Percentiles rank a stretch among this genome's conserved stretches.
Conservation (phyloP, 441 rosid species). For the Erodium trifolium region DNA sequence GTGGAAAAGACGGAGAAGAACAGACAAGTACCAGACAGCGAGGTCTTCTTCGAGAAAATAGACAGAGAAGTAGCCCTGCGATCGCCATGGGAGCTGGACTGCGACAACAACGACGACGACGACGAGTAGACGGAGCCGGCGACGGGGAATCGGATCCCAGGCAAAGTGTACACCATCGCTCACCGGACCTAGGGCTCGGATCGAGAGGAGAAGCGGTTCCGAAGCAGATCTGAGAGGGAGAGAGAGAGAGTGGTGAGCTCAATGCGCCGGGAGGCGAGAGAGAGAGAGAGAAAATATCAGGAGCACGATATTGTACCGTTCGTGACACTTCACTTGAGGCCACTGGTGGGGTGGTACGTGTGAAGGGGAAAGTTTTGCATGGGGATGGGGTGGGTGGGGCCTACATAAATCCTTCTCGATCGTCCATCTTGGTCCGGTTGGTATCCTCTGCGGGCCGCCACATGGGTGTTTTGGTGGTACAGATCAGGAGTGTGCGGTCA, state of each 20-base stretch:
- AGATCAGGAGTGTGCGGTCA: slow-evolving; percentile 6
- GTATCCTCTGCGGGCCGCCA: neutral
- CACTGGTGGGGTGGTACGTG: slow-evolving; percentile 22
- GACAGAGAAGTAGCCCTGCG: slow-evolving; percentile 34
- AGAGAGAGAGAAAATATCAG: slow-evolving; percentile 11
- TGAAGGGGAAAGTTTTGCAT: slow-evolving; percentile 17
- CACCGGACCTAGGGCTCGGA: neutral
- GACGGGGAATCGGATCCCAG: slow-evolving; percentile 47
- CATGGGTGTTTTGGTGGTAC: neutral
- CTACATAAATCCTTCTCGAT: slow-evolving; percentile 12
- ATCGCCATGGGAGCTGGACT: slow-evolving; percentile 35
- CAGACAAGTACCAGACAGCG: slow-evolving; percentile 37
- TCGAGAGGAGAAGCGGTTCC: slow-evolving; percentile 9
- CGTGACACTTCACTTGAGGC: slow-evolving; percentile 11
- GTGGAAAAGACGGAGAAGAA: slow-evolving; percentile 12
- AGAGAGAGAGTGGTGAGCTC: neutral
- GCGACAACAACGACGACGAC: slow-evolving; percentile 5
- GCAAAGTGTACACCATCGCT: slow-evolving; percentile 45
- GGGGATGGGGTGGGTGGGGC: slow-evolving; percentile 17
- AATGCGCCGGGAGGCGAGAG: slow-evolving; percentile 18
- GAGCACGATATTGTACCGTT: neutral
- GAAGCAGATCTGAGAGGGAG: neutral
- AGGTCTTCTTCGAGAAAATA: slow-evolving; percentile 37
- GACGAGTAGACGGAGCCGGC: slow-evolving; percentile 31
- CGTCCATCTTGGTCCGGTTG: slow-evolving; percentile 12